These are phyloP conservation scores for Pueraria montana DNA, from an alignment of 306 rosid species.

Conservation along the genomic window DNA sequence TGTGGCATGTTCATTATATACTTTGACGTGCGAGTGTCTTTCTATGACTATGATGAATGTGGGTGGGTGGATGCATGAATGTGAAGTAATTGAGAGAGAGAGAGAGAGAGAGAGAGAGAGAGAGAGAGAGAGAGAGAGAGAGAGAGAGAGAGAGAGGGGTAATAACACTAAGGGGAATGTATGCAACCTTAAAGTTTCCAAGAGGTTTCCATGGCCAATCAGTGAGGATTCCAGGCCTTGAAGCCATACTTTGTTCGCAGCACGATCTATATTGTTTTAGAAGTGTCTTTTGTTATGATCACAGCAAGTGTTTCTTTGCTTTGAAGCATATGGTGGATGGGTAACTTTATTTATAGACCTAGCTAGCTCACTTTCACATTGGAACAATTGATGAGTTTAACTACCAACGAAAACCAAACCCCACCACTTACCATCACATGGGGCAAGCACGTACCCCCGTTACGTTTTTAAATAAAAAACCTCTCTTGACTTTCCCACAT, in stretches of 20 bases:
- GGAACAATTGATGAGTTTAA: background rate
- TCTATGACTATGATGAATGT: background rate
- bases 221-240: slow-evolving; percentile 71
- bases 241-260: slow-evolving; percentile 52
- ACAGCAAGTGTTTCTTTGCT: background rate
- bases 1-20: background rate
- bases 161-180: background rate
- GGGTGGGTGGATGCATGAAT: background rate
- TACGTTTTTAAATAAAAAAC: background rate
- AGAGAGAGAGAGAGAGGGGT: background rate
- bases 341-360: slow-evolving; percentile 8
- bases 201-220: slow-evolving; percentile 81
- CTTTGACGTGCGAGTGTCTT: background rate
- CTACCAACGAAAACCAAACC: background rate
- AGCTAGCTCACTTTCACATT: background rate
- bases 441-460: background rate
- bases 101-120: background rate
- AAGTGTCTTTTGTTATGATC: background rate
- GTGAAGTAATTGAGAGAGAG: background rate
- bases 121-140: background rate
- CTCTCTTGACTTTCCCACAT: background rate
- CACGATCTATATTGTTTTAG: background rate
- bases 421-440: background rate
- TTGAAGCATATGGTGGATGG: background rate
- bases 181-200: slow-evolving; percentile 63